Evolutionary conservation across 345 rosid species (phyloP).

Genomic region (Streptanthus diversifolius): DNA sequence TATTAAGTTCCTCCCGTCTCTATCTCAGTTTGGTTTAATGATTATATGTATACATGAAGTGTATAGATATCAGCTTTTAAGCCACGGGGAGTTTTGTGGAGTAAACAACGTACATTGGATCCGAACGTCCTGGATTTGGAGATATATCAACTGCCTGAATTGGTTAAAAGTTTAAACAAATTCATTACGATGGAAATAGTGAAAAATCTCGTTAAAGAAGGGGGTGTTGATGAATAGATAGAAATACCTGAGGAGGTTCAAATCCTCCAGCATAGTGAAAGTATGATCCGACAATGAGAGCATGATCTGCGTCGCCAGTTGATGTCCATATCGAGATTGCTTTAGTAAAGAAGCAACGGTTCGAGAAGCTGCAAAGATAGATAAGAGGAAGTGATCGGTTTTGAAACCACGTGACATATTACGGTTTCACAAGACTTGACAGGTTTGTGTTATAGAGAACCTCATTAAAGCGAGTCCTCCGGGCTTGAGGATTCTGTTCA

Average conservation of each 20-base stretch:
- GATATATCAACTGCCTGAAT: slow-evolving; percentile 86
- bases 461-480: slow-evolving; percentile 82
- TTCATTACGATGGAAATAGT: not conserved
- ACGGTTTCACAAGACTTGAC: not conserved
- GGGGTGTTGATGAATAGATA: not conserved
- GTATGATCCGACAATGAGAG: slow-evolving; percentile 76
- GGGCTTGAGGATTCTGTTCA: slow-evolving; percentile 72
- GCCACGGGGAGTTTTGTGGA: slow-evolving; percentile 59
- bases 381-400: not conserved
- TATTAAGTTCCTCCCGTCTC: not conserved
- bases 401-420: not conserved
- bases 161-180: slow-evolving; percentile 7
- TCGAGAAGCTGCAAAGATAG: slow-evolving; percentile 60
- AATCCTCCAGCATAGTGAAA: slow-evolving; percentile 89
- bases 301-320: slow-evolving; percentile 83
- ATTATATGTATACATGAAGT: not conserved
- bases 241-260: slow-evolving; percentile 78
- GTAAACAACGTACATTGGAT: slow-evolving; percentile 79
- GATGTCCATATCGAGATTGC: slow-evolving; percentile 96
- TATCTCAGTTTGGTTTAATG: not conserved
- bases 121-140: slow-evolving; percentile 81
- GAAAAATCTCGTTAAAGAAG: not conserved
- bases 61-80: slow-evolving; percentile 13
- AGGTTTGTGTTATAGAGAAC: slow-evolving; percentile 29
- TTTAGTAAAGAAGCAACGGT: slow-evolving; percentile 86